phyloP scores from a whole-genome alignment of 202 grass and related monocot genomes.

The Setaria italica region DNA sequence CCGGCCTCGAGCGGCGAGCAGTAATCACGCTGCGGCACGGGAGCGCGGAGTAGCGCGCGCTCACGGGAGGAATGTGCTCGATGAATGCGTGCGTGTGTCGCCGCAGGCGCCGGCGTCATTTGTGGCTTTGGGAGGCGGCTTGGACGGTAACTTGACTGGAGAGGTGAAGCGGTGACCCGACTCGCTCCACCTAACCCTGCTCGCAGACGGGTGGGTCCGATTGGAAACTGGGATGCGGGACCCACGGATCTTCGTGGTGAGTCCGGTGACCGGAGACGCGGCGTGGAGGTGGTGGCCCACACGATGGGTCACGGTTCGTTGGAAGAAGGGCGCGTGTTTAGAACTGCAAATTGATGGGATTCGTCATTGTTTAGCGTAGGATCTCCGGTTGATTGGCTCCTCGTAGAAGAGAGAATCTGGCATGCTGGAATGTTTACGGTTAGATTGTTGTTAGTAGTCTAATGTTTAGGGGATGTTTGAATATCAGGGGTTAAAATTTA shows the following conservation, averaged over 20 bases:
- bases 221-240: not conserved
- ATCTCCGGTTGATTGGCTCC: not conserved
- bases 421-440: not conserved
- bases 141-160: not conserved
- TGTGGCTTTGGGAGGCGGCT: not conserved
- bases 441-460: not conserved
- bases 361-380: not conserved
- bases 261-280: too few relatives aligned
- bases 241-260: not conserved
- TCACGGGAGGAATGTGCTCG: constrained; percentile 7
- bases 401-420: not conserved
- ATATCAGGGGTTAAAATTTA: too few relatives aligned
- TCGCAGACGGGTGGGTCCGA: not conserved
- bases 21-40: not conserved
- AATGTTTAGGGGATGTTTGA: too few relatives aligned
- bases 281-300: not conserved
- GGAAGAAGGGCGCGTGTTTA: not conserved
- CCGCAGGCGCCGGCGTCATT: not conserved
- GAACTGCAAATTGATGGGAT: not conserved
- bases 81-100: not conserved
- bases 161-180: not conserved
- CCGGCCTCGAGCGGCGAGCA: not conserved
- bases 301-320: not conserved
- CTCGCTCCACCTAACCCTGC: not conserved
- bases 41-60: not conserved